Evolutionary conservation across 2,329 filamentous ascomycete genomes (phyloP).

Genomic region (Taxawa tesnikishii): DNA sequence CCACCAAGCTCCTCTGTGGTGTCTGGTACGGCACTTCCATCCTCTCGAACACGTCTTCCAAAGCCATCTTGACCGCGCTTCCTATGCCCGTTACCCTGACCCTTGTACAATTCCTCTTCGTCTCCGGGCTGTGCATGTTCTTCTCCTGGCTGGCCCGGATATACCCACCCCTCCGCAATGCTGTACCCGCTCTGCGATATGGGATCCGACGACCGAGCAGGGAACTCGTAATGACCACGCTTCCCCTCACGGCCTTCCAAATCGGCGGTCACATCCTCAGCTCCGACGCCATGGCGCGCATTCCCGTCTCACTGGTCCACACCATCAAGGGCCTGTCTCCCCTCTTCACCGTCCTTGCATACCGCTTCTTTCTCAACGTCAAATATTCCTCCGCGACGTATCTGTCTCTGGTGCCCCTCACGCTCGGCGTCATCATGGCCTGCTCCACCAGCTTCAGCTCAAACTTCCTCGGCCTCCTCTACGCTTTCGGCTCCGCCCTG

Average conservation of each 20-base stretch:
- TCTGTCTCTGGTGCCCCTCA: slow-evolving; percentile 63
- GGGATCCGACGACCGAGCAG: slow-evolving; percentile 70
- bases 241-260: slow-evolving; percentile 89
- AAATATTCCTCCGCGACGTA: slow-evolving; percentile 81
- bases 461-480: slow-evolving; percentile 80
- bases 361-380: slow-evolving; percentile 79
- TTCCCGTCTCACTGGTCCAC: slow-evolving; percentile 92
- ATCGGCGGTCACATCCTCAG: slow-evolving; percentile 88
- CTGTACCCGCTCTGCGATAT: slow-evolving; percentile 68
- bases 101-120: slow-evolving; percentile 84
- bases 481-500: slow-evolving; percentile 78
- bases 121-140: slow-evolving; percentile 75
- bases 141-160: slow-evolving; percentile 62
- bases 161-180: slow-evolving; percentile 57
- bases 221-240: slow-evolving; percentile 72
- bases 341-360: slow-evolving; percentile 87
- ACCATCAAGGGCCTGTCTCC: slow-evolving; percentile 97
- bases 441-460: slow-evolving; percentile 70
- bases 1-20: slow-evolving; percentile 62
- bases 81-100: slow-evolving; percentile 86
- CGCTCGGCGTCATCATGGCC: slow-evolving; percentile 86
- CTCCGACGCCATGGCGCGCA: slow-evolving; percentile 85
- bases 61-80: slow-evolving; percentile 87
- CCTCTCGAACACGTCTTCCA: slow-evolving; percentile 93
- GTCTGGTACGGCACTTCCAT: slow-evolving; percentile 94